These are phyloP conservation scores for Colletotrichum sansevieriae DNA, from an alignment of 2,329 filamentous ascomycete genomes.

Conservation along the genomic window DNA sequence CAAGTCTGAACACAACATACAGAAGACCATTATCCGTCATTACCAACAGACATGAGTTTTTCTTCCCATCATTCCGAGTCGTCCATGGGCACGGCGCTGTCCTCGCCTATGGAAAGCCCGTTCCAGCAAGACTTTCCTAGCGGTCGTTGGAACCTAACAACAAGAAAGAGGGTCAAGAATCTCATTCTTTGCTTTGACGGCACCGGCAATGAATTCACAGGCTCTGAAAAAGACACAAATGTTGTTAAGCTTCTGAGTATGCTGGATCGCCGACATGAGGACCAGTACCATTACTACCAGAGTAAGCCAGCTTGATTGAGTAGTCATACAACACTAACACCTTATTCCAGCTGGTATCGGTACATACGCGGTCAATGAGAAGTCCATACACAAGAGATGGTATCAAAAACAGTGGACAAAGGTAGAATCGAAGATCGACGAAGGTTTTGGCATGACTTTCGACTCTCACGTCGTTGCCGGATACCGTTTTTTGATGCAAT, in stretches of 20 bases:
- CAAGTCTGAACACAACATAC: too few relatives aligned
- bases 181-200: conserved; percentile 64
- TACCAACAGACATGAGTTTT: background rate
- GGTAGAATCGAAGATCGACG: conserved; percentile 55
- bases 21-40: background rate
- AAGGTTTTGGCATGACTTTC: conserved; percentile 60
- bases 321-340: background rate
- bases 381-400: conserved; percentile 53
- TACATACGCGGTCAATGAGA: conserved; percentile 60
- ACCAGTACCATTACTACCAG: conserved; percentile 64
- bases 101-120: background rate
- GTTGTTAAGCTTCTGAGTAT: conserved; percentile 64
- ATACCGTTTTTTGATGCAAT: conserved; percentile 67
- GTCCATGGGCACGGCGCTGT: background rate
- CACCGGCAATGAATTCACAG: conserved; percentile 61
- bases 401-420: conserved; percentile 50
- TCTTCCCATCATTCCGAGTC: background rate
- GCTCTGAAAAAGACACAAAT: conserved; percentile 64
- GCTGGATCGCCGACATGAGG: conserved; percentile 58
- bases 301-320: conserved; percentile 47
- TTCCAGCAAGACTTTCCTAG: background rate
- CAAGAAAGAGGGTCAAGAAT: conserved; percentile 48
- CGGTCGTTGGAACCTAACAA: background rate
- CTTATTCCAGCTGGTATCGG: conserved; percentile 57
- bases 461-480: conserved; percentile 65